phyloP scores from a whole-genome alignment of 2,329 filamentous ascomycete species.

The Tolypocladium paradoxum region DNA sequence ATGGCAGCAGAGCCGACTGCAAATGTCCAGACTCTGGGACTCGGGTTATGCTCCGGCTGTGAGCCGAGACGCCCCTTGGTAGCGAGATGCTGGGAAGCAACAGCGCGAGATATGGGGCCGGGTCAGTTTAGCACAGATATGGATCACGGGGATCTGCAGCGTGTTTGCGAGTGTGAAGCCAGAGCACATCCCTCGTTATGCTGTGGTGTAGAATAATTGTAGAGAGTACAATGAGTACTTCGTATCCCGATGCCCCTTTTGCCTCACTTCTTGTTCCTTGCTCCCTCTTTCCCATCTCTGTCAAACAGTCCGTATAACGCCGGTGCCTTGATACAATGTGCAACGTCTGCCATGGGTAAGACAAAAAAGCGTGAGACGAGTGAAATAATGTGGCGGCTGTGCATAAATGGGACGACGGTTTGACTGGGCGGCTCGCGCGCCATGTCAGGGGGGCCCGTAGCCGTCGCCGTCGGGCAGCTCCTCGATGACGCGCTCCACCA shows the following conservation, averaged over 20 bases:
- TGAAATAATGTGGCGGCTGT: not conserved
- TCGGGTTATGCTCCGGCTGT: conserved; percentile 7
- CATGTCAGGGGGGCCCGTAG: not conserved
- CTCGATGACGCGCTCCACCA: conserved; percentile 65
- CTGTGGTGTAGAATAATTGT: not conserved
- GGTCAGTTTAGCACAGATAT: not conserved
- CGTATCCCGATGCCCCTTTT: not conserved
- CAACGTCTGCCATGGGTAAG: not conserved
- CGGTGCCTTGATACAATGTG: not conserved
- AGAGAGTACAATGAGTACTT: not conserved
- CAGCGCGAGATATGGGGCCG: not conserved
- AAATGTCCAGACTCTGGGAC: conserved; percentile 11
- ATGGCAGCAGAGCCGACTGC: conserved; percentile 14
- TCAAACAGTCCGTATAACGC: not conserved
- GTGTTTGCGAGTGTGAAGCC: not conserved
- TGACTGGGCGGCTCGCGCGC: not conserved
- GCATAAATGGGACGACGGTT: not conserved
- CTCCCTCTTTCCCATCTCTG: not conserved
- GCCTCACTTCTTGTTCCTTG: not conserved
- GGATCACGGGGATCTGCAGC: not conserved
- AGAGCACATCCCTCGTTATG: not conserved
- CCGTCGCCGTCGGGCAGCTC: conserved; percentile 18
- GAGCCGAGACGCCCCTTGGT: not conserved
- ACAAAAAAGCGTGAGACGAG: not conserved
- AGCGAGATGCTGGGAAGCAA: not conserved